Base-by-base conservation (phyloP, 768 basidiomycete species). In the Boletus barrowsii region DNA sequence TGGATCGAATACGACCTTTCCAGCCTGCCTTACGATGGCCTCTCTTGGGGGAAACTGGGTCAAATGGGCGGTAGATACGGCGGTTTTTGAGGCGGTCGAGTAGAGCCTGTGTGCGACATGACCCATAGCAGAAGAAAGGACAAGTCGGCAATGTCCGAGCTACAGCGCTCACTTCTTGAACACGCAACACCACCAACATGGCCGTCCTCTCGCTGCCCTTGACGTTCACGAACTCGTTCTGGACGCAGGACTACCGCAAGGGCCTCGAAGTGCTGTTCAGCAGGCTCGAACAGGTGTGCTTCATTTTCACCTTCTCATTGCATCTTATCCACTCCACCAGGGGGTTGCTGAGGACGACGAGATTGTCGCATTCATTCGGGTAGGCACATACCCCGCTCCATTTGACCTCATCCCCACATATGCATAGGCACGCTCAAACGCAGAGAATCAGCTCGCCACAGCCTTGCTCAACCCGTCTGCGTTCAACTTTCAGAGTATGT, bases 141-240 rank as follows among this genome's bases (percentile, higher is more conserved):
- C 22, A 59, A 7, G 66, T 62, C 73, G 63, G 72, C 62, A 70
- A 64, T 30, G 49, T 39, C 68, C 61, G 69, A 68, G 17, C 18
- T 11, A 14, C 33, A 35, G 33, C 33, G 4, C 14, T 22, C 6
- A 35, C 33, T 35, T 11, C 49, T 58, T 51, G 40, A 51, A 55
- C 68, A 48, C 60, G 43, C 58, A 58, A 42, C 53, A 18, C 14
- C 22, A 32, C 33, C 39, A 37, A 46, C 66, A 94, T 95, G 93
- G 88, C 92, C 57, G 88, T 91, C 59, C 75, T 96, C 58, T 90
- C 92, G 42, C 83, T 95, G 65, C 93, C 93, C n/a, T 77, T 92
- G 54, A 81, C 82, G 15, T 97, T 97, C 69, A 83, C 79, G 52
- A 95, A 96, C 70, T 94, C 93, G 30, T 97, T 97, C 76, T 97